Evolutionary conservation across 1,139 yeast genomes (phyloP), one percentile per base, ranked within the genome.

Genomic region (Diutina sp.): DNA sequence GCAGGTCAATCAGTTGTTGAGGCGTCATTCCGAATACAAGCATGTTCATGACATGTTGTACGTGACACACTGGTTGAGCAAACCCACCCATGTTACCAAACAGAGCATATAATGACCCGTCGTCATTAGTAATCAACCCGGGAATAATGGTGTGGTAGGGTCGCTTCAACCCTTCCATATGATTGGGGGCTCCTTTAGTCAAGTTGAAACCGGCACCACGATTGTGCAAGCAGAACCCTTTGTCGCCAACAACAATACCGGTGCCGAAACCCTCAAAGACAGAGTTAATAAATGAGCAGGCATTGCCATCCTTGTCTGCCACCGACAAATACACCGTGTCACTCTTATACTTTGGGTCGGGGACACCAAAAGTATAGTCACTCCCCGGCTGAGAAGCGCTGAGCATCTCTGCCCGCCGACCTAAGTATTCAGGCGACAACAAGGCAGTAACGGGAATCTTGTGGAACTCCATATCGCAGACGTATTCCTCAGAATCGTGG

Each of bases 81-180:
- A 83, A 88, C 0, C 93, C 96, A 28, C 96, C 96, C 91, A 87
- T 88, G 62, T 87, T 88, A 44, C 95, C 96, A 64, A 80, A 86
- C 3, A 87, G 73, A 0, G 91, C 91, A 65, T 77, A 85, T 32
- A 88, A 70, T 4, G 72, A 72, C 29, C 72, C 71, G 38, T 57
- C 46, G 44, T 66, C 69, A 18, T 66, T 59, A 6, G 88, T 83
- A 45, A 87, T 80, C 84, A 87, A 79, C 0, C 90, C 90, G 0
- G 96, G 95, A 58, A 88, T 87, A 60, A 88, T 88, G 0, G 96
- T 88, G 64, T 88, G 95, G 68, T 87, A 88, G 0, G 93, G 87
- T 59, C 95, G 73, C 66, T 88, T 88, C 46, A 80, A 79, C 0
- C 90, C 89, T 58, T 79, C 90, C 51, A 85, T 69, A 57, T 79